Evolutionary conservation across 176 grass and related monocot genomes (phyloP), one percentile per base, ranked within the genome.

Genomic region (Paspalum notatum): DNA sequence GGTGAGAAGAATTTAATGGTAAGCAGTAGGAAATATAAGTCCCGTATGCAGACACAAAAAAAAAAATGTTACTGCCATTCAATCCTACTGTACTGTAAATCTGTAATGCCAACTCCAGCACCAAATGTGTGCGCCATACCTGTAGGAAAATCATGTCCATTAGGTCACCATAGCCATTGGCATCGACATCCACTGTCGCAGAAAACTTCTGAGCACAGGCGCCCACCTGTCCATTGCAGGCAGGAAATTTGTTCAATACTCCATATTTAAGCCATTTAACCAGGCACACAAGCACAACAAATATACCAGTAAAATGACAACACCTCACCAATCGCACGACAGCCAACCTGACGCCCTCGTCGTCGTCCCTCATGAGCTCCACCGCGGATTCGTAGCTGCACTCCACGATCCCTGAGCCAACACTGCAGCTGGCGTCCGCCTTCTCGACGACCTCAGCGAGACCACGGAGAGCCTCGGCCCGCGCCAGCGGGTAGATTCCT

Each of bases 61-160:
- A 61, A 77, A 60, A 8, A 38, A 41, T n/a, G 22, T 25, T 68
- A 8, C 15, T 12, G 22, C 18, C 9, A 79, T 54, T 66, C 51
- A 49, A 51, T 20, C 3, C n/a, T 73, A 73, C 2, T 43, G 43
- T 69, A 65, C 3, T 55, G 17, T 32, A 57, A 62, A 22, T 57
- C 20, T 64, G 46, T 43, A 65, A 53, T 38, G 57, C 15, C 39
- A 40, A 42, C 76, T 66, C 24, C 41, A 59, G 48, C 40, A 48
- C 41, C 7, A 74, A 49, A 15, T 66, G 49, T 54, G 64, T 53
- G 56, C 74, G 61, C 7, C 60, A 61, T 90, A 97, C 94, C 87
- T 92, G 91, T 77, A 88, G 72, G 75, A 97, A 97, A 78, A 94
- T 83, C 21, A 66, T 37, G 86, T 94, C 83, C 52, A 88, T 85